These are phyloP conservation scores for Aspergillus sclerotiicarbonarius DNA, from an alignment of 495 filamentous ascomycete species.

Conservation along the genomic window DNA sequence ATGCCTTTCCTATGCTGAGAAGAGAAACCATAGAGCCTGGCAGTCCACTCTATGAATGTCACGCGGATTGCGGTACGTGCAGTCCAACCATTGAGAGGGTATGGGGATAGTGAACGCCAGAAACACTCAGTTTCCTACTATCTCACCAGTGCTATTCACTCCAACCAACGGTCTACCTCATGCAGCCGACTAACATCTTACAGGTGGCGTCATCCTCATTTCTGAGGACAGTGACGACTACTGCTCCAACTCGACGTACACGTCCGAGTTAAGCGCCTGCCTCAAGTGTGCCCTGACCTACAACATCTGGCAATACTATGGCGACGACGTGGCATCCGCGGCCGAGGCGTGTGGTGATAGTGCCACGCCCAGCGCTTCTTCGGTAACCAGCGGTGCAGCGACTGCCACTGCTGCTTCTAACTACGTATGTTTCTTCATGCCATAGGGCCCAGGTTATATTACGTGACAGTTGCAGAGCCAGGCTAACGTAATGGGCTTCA, in stretches of 20 bases:
- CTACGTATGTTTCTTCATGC: background rate
- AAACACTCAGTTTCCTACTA: background rate
- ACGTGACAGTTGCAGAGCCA: too few relatives aligned
- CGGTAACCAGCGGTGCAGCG: slow-evolving; percentile 16
- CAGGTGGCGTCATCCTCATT: slow-evolving; percentile 43
- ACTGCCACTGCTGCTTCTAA: slow-evolving; percentile 13
- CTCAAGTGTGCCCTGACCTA: slow-evolving; percentile 46
- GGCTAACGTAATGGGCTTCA: background rate
- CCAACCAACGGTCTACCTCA: background rate
- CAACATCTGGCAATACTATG: slow-evolving; percentile 51
- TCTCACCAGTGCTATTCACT: background rate
- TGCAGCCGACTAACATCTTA: slow-evolving; percentile 8
- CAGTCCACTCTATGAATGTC: slow-evolving; percentile 45
- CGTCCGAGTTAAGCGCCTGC: slow-evolving; percentile 38
- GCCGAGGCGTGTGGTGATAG: slow-evolving; percentile 37
- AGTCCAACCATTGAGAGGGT: background rate
- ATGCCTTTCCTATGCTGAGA: slow-evolving; percentile 8
- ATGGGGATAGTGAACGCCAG: background rate
- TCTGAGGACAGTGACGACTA: slow-evolving; percentile 27
- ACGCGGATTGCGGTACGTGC: slow-evolving; percentile 47
- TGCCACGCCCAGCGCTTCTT: slow-evolving; percentile 32
- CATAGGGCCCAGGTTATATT: background rate
- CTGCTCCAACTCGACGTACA: slow-evolving; percentile 42
- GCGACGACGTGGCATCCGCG: slow-evolving; percentile 28
- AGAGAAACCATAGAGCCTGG: slow-evolving; percentile 28